phyloP scores from a whole-genome alignment of 371 early-diverging fungal genomes.

The Coemansia sp. region DNA sequence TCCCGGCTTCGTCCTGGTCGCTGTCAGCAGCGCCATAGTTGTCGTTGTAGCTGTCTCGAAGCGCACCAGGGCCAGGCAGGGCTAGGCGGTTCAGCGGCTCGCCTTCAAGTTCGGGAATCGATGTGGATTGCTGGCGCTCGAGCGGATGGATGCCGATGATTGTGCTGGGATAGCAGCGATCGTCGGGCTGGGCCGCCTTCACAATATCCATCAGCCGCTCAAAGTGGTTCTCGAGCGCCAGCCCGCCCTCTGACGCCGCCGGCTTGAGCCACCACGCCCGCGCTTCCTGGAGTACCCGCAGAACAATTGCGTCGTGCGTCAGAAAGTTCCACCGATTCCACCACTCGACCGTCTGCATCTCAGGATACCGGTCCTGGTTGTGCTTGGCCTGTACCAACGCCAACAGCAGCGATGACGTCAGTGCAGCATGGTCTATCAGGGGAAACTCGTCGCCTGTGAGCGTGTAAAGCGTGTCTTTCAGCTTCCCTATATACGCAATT shows the following conservation, averaged over 20 bases:
- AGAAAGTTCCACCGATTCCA: constrained; percentile 39
- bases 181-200: constrained; percentile 12
- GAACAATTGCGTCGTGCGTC: constrained; percentile 42
- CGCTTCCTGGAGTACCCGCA: constrained; percentile 52
- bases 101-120: constrained; percentile 13
- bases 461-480: constrained; percentile 60
- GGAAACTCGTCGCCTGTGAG: constrained; percentile 62
- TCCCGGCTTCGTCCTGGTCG: background rate
- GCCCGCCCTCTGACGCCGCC: constrained; percentile 1
- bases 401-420: constrained; percentile 51
- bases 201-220: constrained; percentile 28
- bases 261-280: constrained; percentile 43
- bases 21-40: background rate
- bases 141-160: constrained; percentile 22
- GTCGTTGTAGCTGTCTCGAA: background rate
- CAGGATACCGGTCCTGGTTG: constrained; percentile 43
- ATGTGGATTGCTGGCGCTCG: background rate
- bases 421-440: constrained; percentile 50
- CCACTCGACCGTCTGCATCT: constrained; percentile 47
- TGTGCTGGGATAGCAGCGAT: constrained; percentile 15
- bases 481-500: constrained; percentile 57
- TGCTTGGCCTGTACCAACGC: constrained; percentile 50
- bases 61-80: constrained; percentile 11
- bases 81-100: constrained; percentile 21
- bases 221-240: constrained; percentile 21